These are phyloP conservation scores for Candida sanyaensis DNA, from an alignment of 1,139 yeast species.

Conservation along the genomic window DNA sequence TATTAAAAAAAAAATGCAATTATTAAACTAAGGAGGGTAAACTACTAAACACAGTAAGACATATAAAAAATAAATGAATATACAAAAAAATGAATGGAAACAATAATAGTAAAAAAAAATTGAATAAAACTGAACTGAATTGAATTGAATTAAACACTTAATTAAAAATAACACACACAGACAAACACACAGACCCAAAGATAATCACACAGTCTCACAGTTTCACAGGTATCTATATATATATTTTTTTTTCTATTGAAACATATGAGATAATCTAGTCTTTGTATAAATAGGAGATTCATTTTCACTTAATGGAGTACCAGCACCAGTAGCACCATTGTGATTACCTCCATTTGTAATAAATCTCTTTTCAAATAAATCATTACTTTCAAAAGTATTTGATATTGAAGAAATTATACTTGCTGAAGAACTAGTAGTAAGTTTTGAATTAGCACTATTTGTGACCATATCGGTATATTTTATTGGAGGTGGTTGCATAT, in stretches of 20 bases:
- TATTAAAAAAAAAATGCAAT: not conserved
- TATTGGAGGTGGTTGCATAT: conserved; percentile 5
- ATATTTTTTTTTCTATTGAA: conserved; percentile 1
- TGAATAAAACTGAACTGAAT: conserved; percentile 1
- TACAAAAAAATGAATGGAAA: not conserved
- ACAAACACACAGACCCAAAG: conserved; percentile 1
- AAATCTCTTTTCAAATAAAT: conserved; percentile 6
- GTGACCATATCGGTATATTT: not conserved
- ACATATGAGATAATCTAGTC: conserved; percentile 5
- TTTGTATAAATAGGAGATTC: conserved; percentile 11
- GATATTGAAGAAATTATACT: conserved; percentile 5
- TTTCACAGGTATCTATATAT: not conserved
- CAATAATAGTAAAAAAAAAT: not conserved
- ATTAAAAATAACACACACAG: not conserved
- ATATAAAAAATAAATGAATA: no score
- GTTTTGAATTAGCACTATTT: conserved; percentile 1
- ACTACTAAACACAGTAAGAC: not conserved
- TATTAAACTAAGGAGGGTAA: not conserved
- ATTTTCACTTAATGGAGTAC: conserved; percentile 14
- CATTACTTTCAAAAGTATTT: conserved; percentile 5
- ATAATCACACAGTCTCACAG: not conserved
- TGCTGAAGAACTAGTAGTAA: conserved; percentile 3
- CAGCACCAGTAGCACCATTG: not conserved
- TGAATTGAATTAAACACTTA: not conserved
- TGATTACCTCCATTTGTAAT: not conserved